Evolutionary conservation across 2,329 filamentous ascomycete species (phyloP).

Genomic region (Xylaria sp.): DNA sequence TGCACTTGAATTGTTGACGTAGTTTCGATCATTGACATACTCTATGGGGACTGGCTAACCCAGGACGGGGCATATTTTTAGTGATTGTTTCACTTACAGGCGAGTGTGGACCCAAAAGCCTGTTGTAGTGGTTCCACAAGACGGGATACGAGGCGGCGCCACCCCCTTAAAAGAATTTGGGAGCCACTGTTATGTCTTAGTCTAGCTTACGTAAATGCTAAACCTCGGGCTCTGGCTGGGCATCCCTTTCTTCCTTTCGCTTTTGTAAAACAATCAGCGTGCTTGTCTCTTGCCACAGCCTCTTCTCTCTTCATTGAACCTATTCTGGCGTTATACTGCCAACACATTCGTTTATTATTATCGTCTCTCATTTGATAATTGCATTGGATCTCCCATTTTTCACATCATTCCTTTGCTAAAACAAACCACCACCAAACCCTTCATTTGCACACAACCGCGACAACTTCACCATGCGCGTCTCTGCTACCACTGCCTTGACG

Average conservation of each 20-base stretch:
- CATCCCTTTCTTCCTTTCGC: slow-evolving; percentile 3
- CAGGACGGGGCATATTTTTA: background rate
- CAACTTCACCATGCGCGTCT: slow-evolving; percentile 37
- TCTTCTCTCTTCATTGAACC: slow-evolving; percentile 27
- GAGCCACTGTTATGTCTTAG: slow-evolving; percentile 2
- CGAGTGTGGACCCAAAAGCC: background rate
- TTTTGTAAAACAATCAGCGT: slow-evolving; percentile 15
- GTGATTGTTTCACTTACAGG: background rate
- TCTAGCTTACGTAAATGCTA: slow-evolving; percentile 11
- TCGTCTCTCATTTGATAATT: slow-evolving; percentile 26
- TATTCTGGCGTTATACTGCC: slow-evolving; percentile 26
- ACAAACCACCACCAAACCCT: background rate
- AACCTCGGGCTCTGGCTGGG: background rate
- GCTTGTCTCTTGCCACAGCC: slow-evolving; percentile 17
- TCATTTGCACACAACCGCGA: background rate
- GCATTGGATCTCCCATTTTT: background rate
- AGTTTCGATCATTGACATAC: too few relatives aligned
- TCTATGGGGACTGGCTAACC: background rate
- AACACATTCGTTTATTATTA: slow-evolving; percentile 29
- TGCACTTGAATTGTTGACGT: slow-evolving; percentile 1
- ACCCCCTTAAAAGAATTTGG: slow-evolving; percentile 19
- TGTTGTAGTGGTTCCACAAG: background rate
- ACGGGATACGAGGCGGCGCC: slow-evolving; percentile 15
- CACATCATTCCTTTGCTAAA: background rate
- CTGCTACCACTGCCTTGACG: slow-evolving; percentile 27